Evolutionary conservation across 805 yeast genomes (phyloP), one percentile per base, ranked within the genome.

Genomic region (Candida berthetii): DNA sequence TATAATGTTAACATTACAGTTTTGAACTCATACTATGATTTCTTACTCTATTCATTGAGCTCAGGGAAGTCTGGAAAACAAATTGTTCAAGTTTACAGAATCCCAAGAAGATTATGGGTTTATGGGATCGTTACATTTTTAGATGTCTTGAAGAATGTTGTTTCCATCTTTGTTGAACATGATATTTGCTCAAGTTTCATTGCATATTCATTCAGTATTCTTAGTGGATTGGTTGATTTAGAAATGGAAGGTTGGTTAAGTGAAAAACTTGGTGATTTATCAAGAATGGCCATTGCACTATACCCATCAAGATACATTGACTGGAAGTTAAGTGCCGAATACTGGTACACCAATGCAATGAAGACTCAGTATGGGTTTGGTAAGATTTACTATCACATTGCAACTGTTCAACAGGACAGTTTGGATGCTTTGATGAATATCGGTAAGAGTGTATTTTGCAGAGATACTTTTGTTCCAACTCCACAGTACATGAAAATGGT

Each of bases 251-350:
- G 55, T 74, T 87, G 96, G 96, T 73, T 80, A 24, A 47, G 42
- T 40, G 96, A 87, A 59, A 83, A 88, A 54, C 62, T 87, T 39
- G 96, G 95, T 29, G 96, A 87, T 57, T 65, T 87, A 48, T 82
- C 91, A 29, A 66, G 95, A 55, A 85, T 87, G 89, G 91, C 95
- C 10, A 85, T 87, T 50, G 93, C 95, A 0, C 65, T 86, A 35
- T 85, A 85, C 52, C 82, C 89, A 7, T 81, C 89, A 2, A 75
- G 83, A 39, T 82, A 76, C 55, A 84, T 85, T 48, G 95, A 87
- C 60, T 87, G 96, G 96, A 84, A 85, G 57, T 61, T 80, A 16
- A 75, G 87, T 43, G 83, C 95, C 1, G 89, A 85, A 58, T 78
- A 79, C 57, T 87, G 96, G 96, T 87, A 87, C 54, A 69, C 77